phyloP scores from a whole-genome alignment of 2,329 filamentous ascomycete genomes.

The Iodosphaeria phyllophila region DNA sequence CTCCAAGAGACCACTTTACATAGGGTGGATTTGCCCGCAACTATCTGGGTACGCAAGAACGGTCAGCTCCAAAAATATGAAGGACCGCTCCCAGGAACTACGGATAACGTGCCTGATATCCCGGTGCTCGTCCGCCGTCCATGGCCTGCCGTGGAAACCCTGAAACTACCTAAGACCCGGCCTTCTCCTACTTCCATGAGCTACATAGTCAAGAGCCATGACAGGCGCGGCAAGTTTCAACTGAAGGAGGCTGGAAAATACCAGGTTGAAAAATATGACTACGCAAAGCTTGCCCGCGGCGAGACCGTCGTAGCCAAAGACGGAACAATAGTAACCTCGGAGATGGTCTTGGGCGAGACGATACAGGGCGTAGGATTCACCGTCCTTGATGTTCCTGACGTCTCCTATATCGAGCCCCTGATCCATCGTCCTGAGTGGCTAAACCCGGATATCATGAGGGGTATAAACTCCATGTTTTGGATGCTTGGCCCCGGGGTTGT shows the following conservation, averaged over 20 bases:
- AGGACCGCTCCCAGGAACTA: constrained; percentile 42
- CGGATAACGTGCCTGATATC: constrained; percentile 35
- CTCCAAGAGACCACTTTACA: constrained; percentile 47
- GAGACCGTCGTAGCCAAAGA: constrained; percentile 41
- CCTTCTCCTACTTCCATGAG: constrained; percentile 54
- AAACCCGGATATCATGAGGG: constrained; percentile 41
- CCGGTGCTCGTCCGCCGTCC: constrained; percentile 56
- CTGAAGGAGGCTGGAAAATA: constrained; percentile 41
- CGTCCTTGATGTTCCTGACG: constrained; percentile 59
- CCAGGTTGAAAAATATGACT: constrained; percentile 41
- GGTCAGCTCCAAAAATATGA: constrained; percentile 50
- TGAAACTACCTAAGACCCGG: constrained; percentile 46
- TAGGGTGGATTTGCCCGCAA: constrained; percentile 47
- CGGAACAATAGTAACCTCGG: constrained; percentile 56
- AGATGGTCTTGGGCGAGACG: constrained; percentile 62
- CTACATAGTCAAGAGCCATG: constrained; percentile 67
- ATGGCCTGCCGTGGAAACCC: constrained; percentile 55
- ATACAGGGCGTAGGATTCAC: constrained; percentile 56
- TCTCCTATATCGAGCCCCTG: constrained; percentile 51
- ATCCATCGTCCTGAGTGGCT: constrained; percentile 56
- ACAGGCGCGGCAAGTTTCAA: constrained; percentile 67
- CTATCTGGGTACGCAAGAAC: constrained; percentile 47
- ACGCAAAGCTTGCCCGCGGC: constrained; percentile 40
- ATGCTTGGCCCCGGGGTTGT: constrained; percentile 53
- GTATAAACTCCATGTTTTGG: constrained; percentile 60